These are phyloP conservation scores for Bipolaris zeicola DNA, from an alignment of 2,329 filamentous ascomycete genomes.

Conservation along the genomic window DNA sequence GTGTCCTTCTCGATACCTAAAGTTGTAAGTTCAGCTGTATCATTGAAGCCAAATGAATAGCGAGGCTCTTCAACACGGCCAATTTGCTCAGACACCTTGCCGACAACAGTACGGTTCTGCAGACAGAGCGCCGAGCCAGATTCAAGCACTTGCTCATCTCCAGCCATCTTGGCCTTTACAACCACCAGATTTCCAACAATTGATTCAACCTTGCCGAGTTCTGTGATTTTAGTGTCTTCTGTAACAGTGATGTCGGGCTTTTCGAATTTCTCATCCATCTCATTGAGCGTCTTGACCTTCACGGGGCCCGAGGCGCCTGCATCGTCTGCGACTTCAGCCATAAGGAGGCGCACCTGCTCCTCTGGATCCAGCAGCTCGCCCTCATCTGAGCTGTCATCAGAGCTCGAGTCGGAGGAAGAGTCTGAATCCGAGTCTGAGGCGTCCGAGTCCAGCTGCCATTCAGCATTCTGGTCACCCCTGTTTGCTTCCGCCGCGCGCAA, in stretches of 20 bases:
- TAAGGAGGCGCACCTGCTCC: conserved; percentile 82
- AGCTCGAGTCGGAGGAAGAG: conserved; percentile 51
- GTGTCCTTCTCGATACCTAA: conserved; percentile 71
- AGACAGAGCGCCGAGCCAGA: conserved; percentile 82
- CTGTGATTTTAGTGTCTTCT: conserved; percentile 74
- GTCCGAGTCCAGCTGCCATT: conserved; percentile 78
- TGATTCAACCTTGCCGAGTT: conserved; percentile 75
- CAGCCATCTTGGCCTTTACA: conserved; percentile 77
- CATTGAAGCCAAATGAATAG: conserved; percentile 80
- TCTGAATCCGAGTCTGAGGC: conserved; percentile 62
- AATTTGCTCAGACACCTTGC: conserved; percentile 81
- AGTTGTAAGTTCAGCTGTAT: conserved; percentile 68
- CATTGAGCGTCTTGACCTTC: conserved; percentile 81
- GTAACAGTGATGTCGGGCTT: conserved; percentile 82
- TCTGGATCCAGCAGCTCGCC: conserved; percentile 73
- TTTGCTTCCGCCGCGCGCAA: conserved; percentile 52
- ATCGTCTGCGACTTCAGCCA: conserved; percentile 82
- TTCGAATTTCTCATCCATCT: conserved; percentile 58
- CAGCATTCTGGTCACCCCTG: conserved; percentile 63
- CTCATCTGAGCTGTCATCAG: conserved; percentile 58
- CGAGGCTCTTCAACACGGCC: conserved; percentile 84
- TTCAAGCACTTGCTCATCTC: conserved; percentile 85
- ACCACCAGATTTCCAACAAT: conserved; percentile 80
- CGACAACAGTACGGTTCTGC: conserved; percentile 75
- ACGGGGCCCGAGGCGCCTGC: conserved; percentile 69